These are phyloP conservation scores for Amniculicola lignicola DNA, from an alignment of 495 filamentous ascomycete genomes.

Conservation along the genomic window DNA sequence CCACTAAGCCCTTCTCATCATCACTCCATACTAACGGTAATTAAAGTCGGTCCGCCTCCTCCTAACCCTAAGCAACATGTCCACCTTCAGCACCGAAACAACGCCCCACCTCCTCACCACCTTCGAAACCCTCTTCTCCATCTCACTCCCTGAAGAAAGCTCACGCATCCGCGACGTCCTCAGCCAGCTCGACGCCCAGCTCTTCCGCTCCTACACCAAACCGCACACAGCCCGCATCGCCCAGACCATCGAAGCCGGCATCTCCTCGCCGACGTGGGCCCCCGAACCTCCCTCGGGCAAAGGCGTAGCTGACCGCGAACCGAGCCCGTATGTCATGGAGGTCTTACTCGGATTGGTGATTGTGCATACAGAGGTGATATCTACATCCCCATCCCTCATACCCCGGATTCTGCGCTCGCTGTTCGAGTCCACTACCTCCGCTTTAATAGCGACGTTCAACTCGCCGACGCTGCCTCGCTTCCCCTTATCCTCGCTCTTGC, in stretches of 20 bases:
- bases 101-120: constrained; percentile 79
- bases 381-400: constrained; percentile 62
- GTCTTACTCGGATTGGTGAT: constrained; percentile 77
- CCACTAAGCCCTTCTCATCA: not conserved
- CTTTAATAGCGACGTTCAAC: constrained; percentile 55
- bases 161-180: constrained; percentile 88
- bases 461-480: constrained; percentile 52
- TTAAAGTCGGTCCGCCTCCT: constrained; percentile 52
- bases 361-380: constrained; percentile 86
- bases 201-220: constrained; percentile 86
- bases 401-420: constrained; percentile 73
- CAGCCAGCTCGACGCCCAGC: constrained; percentile 76
- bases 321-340: constrained; percentile 83
- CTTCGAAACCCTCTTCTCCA: constrained; percentile 85
- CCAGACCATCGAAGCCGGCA: constrained; percentile 64
- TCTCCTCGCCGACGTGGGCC: constrained; percentile 67
- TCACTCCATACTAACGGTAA: constrained; percentile 4
- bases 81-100: constrained; percentile 68
- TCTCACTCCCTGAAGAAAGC: constrained; percentile 85
- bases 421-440: constrained; percentile 67
- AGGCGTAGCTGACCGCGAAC: constrained; percentile 60
- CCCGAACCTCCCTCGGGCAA: constrained; percentile 45
- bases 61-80: constrained; percentile 85
- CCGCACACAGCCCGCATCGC: constrained; percentile 63
- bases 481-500: constrained; percentile 79